Percentiles rank a stretch among this genome's conserved stretches.
These are phyloP conservation scores for Ruellia speciosa DNA, from an alignment of 305 asterid genomes.

Conservation along the genomic window DNA sequence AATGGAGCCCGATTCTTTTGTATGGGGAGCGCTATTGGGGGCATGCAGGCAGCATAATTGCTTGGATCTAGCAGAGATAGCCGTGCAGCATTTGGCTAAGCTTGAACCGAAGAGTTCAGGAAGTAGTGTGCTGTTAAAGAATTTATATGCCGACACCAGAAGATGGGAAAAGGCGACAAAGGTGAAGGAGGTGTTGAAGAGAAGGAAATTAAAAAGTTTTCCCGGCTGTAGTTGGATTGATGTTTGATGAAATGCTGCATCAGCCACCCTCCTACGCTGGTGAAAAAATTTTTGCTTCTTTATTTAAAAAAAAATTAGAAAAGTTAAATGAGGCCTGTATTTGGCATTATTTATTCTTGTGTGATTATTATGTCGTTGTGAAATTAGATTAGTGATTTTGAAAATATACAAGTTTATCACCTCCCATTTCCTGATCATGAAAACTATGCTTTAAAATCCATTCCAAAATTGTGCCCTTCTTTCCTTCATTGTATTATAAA, in stretches of 20 bases:
- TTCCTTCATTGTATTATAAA: too few species aligned
- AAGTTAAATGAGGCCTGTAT: too few species aligned
- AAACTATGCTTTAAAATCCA: too few species aligned
- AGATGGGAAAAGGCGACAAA: constrained; percentile 45
- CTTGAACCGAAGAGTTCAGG: constrained; percentile 66
- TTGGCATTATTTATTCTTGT: too few species aligned
- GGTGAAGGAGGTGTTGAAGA: constrained; percentile 46
- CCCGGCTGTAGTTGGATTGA: constrained; percentile 55
- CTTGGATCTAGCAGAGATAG: constrained; percentile 50
- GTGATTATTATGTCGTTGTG: too few species aligned
- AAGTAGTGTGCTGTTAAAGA: constrained; percentile 37
- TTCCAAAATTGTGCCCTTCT: too few species aligned
- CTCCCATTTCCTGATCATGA: too few species aligned
- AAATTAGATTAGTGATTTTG: too few species aligned
- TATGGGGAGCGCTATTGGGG: constrained; percentile 77
- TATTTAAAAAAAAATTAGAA: background rate
- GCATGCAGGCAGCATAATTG: constrained; percentile 52
- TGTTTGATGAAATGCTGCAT: constrained; percentile 23
- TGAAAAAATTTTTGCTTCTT: background rate
- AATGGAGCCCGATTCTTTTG: constrained; percentile 44
- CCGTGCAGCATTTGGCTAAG: constrained; percentile 37
- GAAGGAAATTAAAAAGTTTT: constrained; percentile 38
- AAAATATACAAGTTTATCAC: too few species aligned
- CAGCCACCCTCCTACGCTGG: background rate
- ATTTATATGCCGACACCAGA: constrained; percentile 38